Conservation (phyloP, 1,284 basidiomycete genomes). For the Irpex rosettiformis region DNA sequence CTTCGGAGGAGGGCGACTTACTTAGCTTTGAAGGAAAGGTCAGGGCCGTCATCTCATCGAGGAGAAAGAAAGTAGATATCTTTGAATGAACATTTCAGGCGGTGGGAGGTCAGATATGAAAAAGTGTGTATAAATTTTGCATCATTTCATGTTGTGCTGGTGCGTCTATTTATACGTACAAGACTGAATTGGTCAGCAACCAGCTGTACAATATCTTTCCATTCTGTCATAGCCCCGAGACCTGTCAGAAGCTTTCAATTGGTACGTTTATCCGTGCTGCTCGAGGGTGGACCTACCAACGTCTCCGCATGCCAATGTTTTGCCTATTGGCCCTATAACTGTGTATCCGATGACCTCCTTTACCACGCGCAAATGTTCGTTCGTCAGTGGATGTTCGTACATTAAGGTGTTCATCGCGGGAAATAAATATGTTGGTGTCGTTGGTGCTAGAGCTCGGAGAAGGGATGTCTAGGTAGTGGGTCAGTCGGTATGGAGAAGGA, state of each 20-base stretch:
- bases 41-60: constrained; percentile 51
- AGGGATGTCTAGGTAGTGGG: constrained; percentile 69
- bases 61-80: constrained; percentile 41
- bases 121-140: background rate
- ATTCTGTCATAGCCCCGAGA: constrained; percentile 71
- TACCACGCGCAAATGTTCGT: constrained; percentile 72
- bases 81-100: constrained; percentile 22
- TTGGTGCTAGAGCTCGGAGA: constrained; percentile 80
- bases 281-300: constrained; percentile 51
- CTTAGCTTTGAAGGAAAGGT: constrained; percentile 62
- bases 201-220: constrained; percentile 75
- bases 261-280: background rate
- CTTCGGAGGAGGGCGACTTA: constrained; percentile 56
- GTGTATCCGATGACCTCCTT: constrained; percentile 75
- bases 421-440: constrained; percentile 84
- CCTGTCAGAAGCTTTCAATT: background rate
- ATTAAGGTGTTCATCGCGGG: constrained; percentile 99
- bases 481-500: background rate
- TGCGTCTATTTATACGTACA: background rate
- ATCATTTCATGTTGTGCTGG: no score
- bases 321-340: constrained; percentile 84
- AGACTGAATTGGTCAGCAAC: constrained; percentile 48
- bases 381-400: constrained; percentile 94
- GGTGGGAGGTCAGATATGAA: background rate
- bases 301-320: constrained; percentile 90